Percentiles rank a stretch among this genome's conserved stretches.
Evolutionary conservation across 768 basidiomycete species (phyloP).

Genomic region (Collybiopsis luxurians): DNA sequence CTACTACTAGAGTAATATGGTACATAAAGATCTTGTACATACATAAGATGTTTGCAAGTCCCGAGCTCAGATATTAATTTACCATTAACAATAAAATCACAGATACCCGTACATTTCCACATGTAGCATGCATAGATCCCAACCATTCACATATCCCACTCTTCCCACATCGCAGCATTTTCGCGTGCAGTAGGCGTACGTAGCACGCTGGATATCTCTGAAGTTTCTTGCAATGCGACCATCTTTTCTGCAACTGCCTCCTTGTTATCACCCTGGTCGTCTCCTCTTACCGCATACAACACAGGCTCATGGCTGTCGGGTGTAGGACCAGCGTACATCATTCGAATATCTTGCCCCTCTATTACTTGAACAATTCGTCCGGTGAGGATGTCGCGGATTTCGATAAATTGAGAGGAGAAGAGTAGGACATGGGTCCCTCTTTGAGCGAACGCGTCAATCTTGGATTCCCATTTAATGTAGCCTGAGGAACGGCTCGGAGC

Average conservation of each 20-base stretch:
- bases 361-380: constrained; percentile 82
- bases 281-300: constrained; percentile 63
- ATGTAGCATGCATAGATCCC: neutral
- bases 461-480: constrained; percentile 79
- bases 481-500: constrained; percentile 55
- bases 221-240: constrained; percentile 67
- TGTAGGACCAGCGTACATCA: constrained; percentile 47
- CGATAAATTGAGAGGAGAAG: constrained; percentile 73
- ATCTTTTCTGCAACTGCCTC: constrained; percentile 60
- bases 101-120: neutral
- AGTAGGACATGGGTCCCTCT: constrained; percentile 67
- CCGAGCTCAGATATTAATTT: too few relatives aligned
- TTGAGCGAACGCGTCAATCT: constrained; percentile 57
- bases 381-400: constrained; percentile 62
- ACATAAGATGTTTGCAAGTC: too few relatives aligned
- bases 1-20: too few relatives aligned
- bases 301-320: constrained; percentile 39
- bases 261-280: constrained; percentile 42
- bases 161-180: constrained; percentile 55
- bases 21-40: too few relatives aligned
- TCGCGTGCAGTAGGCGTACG: constrained; percentile 23
- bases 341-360: constrained; percentile 66
- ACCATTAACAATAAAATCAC: neutral
- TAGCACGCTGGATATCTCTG: constrained; percentile 42
- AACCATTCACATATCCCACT: constrained; percentile 61